These are phyloP conservation scores for Leccinum brunneo-olivaceum DNA, from an alignment of 1,284 basidiomycete genomes.

Conservation along the genomic window DNA sequence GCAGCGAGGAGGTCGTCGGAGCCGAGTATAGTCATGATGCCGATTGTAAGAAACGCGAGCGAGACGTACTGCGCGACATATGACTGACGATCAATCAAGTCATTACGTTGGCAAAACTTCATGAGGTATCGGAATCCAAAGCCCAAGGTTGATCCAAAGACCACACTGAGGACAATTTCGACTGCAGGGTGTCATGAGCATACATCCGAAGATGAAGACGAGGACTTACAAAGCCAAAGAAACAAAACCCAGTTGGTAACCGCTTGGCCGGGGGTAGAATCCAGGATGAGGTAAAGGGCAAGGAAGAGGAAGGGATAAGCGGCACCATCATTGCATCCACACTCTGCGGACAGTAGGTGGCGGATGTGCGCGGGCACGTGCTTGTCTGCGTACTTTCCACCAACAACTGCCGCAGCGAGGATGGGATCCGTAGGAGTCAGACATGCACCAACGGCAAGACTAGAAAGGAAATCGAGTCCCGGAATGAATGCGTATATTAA, in stretches of 20 bases:
- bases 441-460: constrained; percentile 87
- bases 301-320: constrained; percentile 97
- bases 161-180: constrained; percentile 75
- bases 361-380: constrained; percentile 95
- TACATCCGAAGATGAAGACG: neutral
- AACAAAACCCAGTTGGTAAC: constrained; percentile 79
- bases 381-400: constrained; percentile 97
- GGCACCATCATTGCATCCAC: constrained; percentile 90
- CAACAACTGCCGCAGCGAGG: constrained; percentile 83
- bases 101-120: constrained; percentile 87
- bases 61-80: constrained; percentile 77
- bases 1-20: constrained; percentile 91
- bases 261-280: constrained; percentile 54
- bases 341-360: constrained; percentile 86
- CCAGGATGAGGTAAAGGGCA: constrained; percentile 83
- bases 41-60: constrained; percentile 76
- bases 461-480: constrained; percentile 78
- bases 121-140: constrained; percentile 86
- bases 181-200: constrained; percentile 38
- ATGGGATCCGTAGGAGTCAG: constrained; percentile 97
- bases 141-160: constrained; percentile 79
- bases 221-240: constrained; percentile 72
- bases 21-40: constrained; percentile 80
- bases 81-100: constrained; percentile 93
- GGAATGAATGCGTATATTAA: constrained; percentile 89